These are phyloP conservation scores for Crithidia fasciculata DNA, from an alignment of 208 protist species.

Conservation along the genomic window DNA sequence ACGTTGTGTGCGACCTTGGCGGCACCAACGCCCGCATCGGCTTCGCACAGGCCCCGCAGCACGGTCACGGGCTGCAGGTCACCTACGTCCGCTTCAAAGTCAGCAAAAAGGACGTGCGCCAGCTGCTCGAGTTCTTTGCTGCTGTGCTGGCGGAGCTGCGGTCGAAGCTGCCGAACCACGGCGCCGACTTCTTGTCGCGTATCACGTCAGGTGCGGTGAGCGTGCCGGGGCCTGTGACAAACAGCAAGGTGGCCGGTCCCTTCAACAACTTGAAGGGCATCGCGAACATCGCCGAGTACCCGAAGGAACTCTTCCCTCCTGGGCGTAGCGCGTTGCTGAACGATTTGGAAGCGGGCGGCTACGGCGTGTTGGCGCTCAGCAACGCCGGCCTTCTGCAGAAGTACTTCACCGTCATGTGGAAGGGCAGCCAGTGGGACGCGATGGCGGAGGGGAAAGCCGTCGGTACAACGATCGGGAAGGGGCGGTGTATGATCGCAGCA, in stretches of 20 bases:
- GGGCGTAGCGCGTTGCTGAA: conserved; percentile 66
- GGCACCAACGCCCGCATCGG: conserved; percentile 77
- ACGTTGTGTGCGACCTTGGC: conserved; percentile 76
- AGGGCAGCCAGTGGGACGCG: conserved; percentile 58
- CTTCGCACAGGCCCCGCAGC: conserved; percentile 37
- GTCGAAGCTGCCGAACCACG: conserved; percentile 20
- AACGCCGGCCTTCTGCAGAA: conserved; percentile 43
- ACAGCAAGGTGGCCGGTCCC: conserved; percentile 52
- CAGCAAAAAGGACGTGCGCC: conserved; percentile 43
- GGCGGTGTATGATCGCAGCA: conserved; percentile 58
- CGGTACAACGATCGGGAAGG: conserved; percentile 40
- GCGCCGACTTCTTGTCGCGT: conserved; percentile 34
- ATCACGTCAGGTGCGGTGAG: conserved; percentile 55
- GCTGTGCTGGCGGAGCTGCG: conserved; percentile 42
- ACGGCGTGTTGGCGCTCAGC: conserved; percentile 66
- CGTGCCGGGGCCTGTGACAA: conserved; percentile 65
- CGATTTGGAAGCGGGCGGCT: conserved; percentile 69
- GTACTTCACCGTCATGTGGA: conserved; percentile 79
- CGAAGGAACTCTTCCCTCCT: conserved; percentile 54
- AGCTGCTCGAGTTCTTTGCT: conserved; percentile 59
- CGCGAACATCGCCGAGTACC: conserved; percentile 53
- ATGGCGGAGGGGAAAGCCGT: conserved; percentile 25
- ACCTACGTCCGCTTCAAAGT: conserved; percentile 58
- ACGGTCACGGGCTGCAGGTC: conserved; percentile 30
- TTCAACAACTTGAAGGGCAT: conserved; percentile 79